Conservation (phyloP, 2,329 filamentous ascomycete genomes). For the Ophidiomyces ophidiicola region DNA sequence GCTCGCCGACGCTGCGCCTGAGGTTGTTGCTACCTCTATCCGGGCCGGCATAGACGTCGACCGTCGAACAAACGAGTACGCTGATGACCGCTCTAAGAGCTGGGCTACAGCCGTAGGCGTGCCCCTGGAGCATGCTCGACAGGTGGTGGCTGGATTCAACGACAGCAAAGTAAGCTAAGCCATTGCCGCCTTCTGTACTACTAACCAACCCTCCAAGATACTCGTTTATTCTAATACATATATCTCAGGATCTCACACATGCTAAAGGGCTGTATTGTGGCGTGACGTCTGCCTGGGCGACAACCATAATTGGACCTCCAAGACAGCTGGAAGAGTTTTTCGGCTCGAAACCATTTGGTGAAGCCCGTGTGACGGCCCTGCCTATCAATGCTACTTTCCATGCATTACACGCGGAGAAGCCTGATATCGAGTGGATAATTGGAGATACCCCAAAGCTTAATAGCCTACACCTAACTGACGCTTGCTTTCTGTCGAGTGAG, state of each 20-base stretch:
- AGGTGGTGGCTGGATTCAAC: neutral
- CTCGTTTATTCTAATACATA: neutral
- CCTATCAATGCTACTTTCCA: neutral
- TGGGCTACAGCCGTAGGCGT: neutral
- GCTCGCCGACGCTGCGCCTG: neutral
- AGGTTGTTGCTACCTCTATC: neutral
- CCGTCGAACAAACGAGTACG: neutral
- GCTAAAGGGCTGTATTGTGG: neutral
- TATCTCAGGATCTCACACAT: neutral
- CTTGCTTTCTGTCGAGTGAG: neutral
- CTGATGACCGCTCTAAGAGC: neutral
- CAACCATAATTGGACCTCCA: neutral
- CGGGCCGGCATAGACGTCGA: neutral
- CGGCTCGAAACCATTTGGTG: neutral
- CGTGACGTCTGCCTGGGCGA: neutral
- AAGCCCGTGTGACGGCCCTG: neutral
- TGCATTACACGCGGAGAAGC: neutral
- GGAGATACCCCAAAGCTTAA: neutral
- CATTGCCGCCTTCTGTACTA: no score
- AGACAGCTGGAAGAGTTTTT: neutral
- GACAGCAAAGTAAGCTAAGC: neutral
- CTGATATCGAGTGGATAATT: neutral
- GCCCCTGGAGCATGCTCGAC: neutral
- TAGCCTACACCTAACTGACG: neutral
- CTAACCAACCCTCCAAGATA: no score